Base-by-base conservation (phyloP, 2,329 filamentous ascomycete genomes). In the Akanthomyces muscarius region DNA sequence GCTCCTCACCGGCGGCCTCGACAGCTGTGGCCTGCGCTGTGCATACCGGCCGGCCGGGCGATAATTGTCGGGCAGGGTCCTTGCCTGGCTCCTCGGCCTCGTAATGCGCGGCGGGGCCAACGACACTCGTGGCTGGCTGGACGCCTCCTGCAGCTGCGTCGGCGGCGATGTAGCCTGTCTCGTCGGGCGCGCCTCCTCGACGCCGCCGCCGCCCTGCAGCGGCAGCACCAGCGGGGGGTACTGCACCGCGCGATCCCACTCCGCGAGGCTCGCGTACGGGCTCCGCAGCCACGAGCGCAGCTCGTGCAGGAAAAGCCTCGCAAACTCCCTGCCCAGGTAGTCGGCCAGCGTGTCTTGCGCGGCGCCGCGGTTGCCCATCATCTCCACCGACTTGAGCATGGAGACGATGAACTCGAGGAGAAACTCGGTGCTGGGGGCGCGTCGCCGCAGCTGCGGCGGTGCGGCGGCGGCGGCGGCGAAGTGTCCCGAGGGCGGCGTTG, bases 381-480 rank as follows among this genome's bases (percentile, higher is more conserved):
- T 81, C 70, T 97, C 92, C 18, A 95, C 86, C 0, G 87, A 91
- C 72, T 91, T 93, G 64, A 97, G 76, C 25, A 97, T 89, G 11
- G 89, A 89, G 47, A 97, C 77, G 60, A 96, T 86, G 72, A 96
- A 97, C 70, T 96, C 91, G 11, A 97, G 82, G 13, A 97, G 75
- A 66, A 93, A 96, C 70, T 96, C 92, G 13, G 38, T 41, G 33
- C 33, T 11, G 33, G 33, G 33, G 8, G 89, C 85, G 69, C 45
- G 23, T 30, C 28, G 28, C 4, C 28, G 28, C 28, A 30, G 28
- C 28, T 2, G 28, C 55, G 57, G 71, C 63, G 68, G 69, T 5
- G 65, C 71, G 30, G 72, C 68, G 0, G 67, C 64, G 2, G 77
- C 80, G 33, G 33, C 10, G 33, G 8, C 8, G n/a, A n/a, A n/a